These are phyloP conservation scores for Climacium dendroides DNA, from an alignment of 225 moss, liverwort and hornwort genomes.

Conservation along the genomic window DNA sequence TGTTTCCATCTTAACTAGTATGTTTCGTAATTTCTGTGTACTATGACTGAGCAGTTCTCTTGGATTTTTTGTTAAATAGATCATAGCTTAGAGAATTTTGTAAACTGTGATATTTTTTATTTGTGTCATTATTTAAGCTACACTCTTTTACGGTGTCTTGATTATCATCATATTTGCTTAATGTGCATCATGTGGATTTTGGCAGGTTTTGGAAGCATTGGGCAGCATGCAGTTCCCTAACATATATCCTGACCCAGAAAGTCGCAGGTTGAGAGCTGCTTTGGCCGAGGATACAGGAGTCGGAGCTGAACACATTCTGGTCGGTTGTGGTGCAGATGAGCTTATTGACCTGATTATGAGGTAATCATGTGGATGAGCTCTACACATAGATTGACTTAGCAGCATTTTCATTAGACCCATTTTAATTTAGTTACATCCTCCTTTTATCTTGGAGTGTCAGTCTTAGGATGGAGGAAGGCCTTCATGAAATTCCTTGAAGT, in stretches of 20 bases:
- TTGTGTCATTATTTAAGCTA: not conserved
- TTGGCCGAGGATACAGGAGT: constrained; percentile 81
- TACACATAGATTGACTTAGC: not conserved
- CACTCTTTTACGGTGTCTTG: not conserved
- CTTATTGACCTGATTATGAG: constrained; percentile 99
- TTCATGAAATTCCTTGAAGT: not conserved
- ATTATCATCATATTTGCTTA: not conserved
- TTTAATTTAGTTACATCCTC: not conserved
- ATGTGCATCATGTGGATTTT: not conserved
- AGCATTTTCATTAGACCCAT: not conserved
- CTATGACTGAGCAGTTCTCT: not conserved
- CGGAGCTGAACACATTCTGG: constrained; percentile 85
- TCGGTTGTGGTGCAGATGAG: constrained; percentile 97
- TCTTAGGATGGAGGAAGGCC: not conserved
- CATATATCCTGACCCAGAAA: constrained; percentile 97
- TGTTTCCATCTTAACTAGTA: not conserved
- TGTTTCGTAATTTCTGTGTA: not conserved
- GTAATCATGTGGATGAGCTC: constrained; percentile 11
- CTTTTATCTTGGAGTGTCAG: not conserved
- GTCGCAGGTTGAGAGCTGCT: constrained; percentile 83
- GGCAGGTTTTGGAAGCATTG: constrained; percentile 88
- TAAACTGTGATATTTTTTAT: not conserved
- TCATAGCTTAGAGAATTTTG: not conserved
- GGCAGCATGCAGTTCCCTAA: constrained; percentile 96
- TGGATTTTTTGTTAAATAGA: not conserved